Evolutionary conservation across 2,329 filamentous ascomycete species (phyloP).

Genomic region (Colletotrichum abscissum): DNA sequence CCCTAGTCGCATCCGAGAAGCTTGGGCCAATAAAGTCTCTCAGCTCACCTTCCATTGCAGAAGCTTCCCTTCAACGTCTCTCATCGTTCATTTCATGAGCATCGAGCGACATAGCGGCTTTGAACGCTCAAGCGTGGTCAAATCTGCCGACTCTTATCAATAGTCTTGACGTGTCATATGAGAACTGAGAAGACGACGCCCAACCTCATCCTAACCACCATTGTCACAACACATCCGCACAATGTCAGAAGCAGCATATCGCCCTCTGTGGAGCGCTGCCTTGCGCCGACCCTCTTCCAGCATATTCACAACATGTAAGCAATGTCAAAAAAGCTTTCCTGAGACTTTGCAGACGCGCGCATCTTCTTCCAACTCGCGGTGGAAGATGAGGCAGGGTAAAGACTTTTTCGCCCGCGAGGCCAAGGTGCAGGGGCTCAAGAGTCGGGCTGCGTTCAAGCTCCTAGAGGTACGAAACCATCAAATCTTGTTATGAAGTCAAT

Average conservation of each 20-base stretch:
- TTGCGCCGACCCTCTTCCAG: not conserved
- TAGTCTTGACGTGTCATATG: not conserved
- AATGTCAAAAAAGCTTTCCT: not conserved
- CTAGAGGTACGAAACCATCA: conserved; percentile 72
- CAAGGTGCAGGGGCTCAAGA: conserved; percentile 83
- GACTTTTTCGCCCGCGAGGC: conserved; percentile 82
- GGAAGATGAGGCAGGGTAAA: conserved; percentile 81
- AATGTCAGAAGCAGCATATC: conserved; percentile 11
- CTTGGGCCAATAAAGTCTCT: conserved; percentile 22
- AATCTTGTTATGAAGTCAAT: not conserved
- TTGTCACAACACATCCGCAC: not conserved
- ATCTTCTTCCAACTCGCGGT: conserved; percentile 76
- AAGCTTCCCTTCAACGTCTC: conserved; percentile 19
- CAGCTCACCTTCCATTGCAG: conserved; percentile 10
- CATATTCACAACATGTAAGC: not conserved
- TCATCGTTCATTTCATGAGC: not conserved
- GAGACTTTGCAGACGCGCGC: conserved; percentile 4
- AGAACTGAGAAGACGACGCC: not conserved
- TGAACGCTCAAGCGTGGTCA: not conserved
- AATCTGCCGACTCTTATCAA: not conserved
- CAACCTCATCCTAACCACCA: not conserved
- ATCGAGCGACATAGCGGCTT: not conserved
- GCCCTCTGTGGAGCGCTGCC: not conserved
- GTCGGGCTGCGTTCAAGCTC: conserved; percentile 92
- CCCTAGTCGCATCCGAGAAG: conserved; percentile 5